These are phyloP conservation scores for Clonostachys solani DNA, from an alignment of 2,329 filamentous ascomycete genomes.

Conservation along the genomic window DNA sequence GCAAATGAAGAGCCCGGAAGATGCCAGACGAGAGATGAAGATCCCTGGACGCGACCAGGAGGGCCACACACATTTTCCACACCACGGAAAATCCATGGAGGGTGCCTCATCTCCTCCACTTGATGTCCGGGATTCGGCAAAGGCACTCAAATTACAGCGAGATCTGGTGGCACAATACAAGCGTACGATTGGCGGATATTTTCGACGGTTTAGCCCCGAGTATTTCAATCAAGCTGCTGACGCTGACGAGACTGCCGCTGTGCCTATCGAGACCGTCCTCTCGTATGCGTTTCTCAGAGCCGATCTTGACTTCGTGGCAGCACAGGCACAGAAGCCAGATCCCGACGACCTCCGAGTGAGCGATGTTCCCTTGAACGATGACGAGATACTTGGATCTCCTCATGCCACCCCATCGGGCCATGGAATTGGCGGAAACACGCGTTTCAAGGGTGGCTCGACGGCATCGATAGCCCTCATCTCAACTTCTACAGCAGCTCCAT, in stretches of 20 bases:
- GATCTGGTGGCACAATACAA: constrained; percentile 74
- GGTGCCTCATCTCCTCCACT: constrained; percentile 40
- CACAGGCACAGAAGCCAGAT: constrained; percentile 79
- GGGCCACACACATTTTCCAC: constrained; percentile 14
- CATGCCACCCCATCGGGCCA: constrained; percentile 49
- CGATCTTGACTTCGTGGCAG: constrained; percentile 89
- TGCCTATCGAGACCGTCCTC: constrained; percentile 72
- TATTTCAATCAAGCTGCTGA: constrained; percentile 54
- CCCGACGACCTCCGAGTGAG: constrained; percentile 64
- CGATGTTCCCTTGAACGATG: constrained; percentile 77
- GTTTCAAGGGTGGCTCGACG: constrained; percentile 92
- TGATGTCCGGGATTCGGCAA: constrained; percentile 48
- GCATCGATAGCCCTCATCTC: constrained; percentile 87
- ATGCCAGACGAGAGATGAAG: constrained; percentile 31
- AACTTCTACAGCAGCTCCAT: constrained; percentile 85
- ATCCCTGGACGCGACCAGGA: constrained; percentile 21
- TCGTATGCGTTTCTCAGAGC: constrained; percentile 92
- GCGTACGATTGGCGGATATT: constrained; percentile 87
- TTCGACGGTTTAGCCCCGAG: constrained; percentile 80
- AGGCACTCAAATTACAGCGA: constrained; percentile 65
- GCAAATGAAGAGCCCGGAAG: constrained; percentile 44
- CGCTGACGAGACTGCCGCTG: constrained; percentile 25
- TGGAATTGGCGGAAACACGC: constrained; percentile 67
- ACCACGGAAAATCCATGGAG: constrained; percentile 28
- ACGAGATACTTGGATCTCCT: constrained; percentile 72